Percentiles rank a stretch among this genome's conserved stretches.
phyloP scores from a whole-genome alignment of 2,329 filamentous ascomycete genomes.

The Beauveria caledonica region DNA sequence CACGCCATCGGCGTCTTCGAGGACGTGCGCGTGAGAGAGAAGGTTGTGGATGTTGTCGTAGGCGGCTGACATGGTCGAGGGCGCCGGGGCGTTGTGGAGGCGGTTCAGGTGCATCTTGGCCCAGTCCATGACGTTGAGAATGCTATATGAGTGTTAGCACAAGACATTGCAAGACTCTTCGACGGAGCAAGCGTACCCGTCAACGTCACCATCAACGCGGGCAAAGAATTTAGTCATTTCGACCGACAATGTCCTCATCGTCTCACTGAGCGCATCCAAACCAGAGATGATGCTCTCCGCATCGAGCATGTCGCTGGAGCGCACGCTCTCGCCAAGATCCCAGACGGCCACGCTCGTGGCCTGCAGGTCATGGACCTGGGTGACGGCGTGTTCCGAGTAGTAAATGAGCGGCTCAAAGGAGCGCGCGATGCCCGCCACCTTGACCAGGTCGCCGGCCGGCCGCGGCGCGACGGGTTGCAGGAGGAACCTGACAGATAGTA shows the following conservation, averaged over 20 bases:
- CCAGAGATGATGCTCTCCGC: slow-evolving; percentile 78
- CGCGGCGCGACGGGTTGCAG: slow-evolving; percentile 54
- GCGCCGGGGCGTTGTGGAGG: slow-evolving; percentile 52
- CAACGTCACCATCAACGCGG: slow-evolving; percentile 86
- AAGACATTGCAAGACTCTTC: neutral
- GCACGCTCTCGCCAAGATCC: slow-evolving; percentile 87
- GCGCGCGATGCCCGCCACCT: slow-evolving; percentile 80
- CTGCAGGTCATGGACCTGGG: slow-evolving; percentile 79
- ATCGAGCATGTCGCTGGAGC: slow-evolving; percentile 83
- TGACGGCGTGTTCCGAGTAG: slow-evolving; percentile 82
- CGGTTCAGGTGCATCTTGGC: slow-evolving; percentile 74
- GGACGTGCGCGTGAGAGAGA: slow-evolving; percentile 55
- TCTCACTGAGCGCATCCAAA: slow-evolving; percentile 78
- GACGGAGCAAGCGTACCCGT: slow-evolving; percentile 46
- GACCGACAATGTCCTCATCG: slow-evolving; percentile 71
- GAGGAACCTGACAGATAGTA: slow-evolving; percentile 56
- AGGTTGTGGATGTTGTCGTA: slow-evolving; percentile 80
- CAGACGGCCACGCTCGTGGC: slow-evolving; percentile 89
- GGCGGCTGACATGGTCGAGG: slow-evolving; percentile 52
- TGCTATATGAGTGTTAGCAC: slow-evolving; percentile 38
- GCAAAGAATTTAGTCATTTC: slow-evolving; percentile 90
- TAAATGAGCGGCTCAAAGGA: slow-evolving; percentile 92
- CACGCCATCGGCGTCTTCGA: slow-evolving; percentile 44
- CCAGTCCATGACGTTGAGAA: slow-evolving; percentile 95
- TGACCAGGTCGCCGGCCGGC: slow-evolving; percentile 62